Evolutionary conservation across 148 eudicot species (phyloP), one percentile per base, ranked within the genome.

Genomic region (Chenopodium formosanum): DNA sequence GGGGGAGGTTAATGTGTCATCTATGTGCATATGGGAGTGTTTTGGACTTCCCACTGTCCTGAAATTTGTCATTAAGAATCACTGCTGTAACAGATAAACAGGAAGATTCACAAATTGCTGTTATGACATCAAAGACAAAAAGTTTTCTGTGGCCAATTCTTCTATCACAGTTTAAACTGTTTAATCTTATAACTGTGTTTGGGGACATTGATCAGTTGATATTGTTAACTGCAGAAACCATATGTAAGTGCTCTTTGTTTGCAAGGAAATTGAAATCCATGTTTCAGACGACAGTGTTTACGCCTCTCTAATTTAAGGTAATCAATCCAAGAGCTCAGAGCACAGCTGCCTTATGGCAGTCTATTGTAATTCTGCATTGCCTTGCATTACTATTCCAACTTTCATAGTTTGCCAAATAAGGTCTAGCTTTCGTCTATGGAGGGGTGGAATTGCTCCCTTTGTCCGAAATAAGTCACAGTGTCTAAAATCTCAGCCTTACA

Each of bases 91-190:
- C 46, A 29, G 12, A 79, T 69, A 22, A 48, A 79, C 47, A 79
- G 32, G 16, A 34, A 64, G 32, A 70, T 69, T 52, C 31, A 23
- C 52, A 52, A 46, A 69, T 69, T 25, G 63, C 53, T 44, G 25
- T 74, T 31, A 66, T 62, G 77, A 80, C 73, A 70, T 44, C 16
- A 66, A 32, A 74, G 73, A 70, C 82, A 79, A 34, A 22, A 53
- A 16, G 60, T 22, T 32, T 60, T 71, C 52, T 52, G 82, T 40
- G 69, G 58, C 37, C 69, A 73, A 73, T 58, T 73, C 70, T 62
- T 75, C 17, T 56, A 14, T 16, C 60, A 16, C 17, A 56, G 60
- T 56, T 56, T 16, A 56, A 22, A 56, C 17, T 56, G 17, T n/a
- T 64, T 63, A 9, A 48, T 11, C 22, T 19, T 9, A 77, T 40